phyloP scores from a whole-genome alignment of 352 stramenopile species.

The Globisporangium irregulare region DNA sequence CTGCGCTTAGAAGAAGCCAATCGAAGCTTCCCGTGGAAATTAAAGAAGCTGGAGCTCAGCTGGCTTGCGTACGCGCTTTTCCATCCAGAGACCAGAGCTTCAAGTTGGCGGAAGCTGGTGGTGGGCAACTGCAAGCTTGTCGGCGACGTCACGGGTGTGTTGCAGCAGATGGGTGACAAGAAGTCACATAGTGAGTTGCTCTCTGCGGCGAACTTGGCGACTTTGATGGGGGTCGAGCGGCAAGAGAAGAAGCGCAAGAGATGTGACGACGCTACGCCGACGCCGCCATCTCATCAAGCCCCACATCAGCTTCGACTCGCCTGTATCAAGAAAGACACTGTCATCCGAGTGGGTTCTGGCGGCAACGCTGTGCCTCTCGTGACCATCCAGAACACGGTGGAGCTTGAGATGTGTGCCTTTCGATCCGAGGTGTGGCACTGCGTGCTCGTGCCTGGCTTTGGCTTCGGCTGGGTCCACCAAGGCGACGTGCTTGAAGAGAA shows the following conservation, averaged over 20 bases:
- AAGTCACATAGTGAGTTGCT: background rate
- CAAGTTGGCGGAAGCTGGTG: slow-evolving; percentile 9
- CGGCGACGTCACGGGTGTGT: background rate
- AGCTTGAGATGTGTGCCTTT: slow-evolving; percentile 6
- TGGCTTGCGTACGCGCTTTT: slow-evolving; percentile 14
- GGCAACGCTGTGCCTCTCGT: background rate
- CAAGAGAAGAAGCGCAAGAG: slow-evolving; percentile 10
- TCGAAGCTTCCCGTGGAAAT: background rate
- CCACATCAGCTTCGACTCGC: background rate
- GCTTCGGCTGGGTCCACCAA: slow-evolving; percentile 10
- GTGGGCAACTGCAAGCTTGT: slow-evolving; percentile 13
- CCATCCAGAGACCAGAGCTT: background rate
- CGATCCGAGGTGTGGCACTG: background rate
- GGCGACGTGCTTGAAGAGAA: background rate
- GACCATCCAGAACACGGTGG: background rate
- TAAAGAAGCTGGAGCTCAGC: slow-evolving; percentile 7
- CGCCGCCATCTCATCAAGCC: background rate
- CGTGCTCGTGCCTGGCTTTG: slow-evolving; percentile 8
- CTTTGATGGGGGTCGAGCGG: background rate
- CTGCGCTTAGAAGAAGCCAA: slow-evolving; percentile 6
- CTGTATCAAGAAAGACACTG: background rate
- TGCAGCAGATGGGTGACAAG: slow-evolving; percentile 3
- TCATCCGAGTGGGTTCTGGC: background rate
- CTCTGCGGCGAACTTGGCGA: background rate
- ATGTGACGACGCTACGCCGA: background rate